Conservation (phyloP, 2,329 filamentous ascomycete species). For the Cytospora mali region DNA sequence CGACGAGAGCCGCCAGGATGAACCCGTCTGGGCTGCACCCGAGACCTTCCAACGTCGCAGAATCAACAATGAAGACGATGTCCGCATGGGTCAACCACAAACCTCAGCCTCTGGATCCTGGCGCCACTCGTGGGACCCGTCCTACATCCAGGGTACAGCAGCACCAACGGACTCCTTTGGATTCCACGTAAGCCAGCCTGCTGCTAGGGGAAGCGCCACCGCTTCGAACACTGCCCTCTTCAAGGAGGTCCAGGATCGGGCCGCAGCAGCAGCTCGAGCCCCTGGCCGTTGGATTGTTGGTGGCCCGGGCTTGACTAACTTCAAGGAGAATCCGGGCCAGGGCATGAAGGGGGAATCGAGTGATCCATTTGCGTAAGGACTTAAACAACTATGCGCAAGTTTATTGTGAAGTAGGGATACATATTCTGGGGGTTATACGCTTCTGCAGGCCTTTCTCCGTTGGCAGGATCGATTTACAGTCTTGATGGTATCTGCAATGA, state of each 20-base stretch:
- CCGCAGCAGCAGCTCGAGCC: background rate
- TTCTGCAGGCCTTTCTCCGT: background rate
- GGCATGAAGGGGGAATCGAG: background rate
- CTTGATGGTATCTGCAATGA: too few species aligned
- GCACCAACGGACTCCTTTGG: background rate
- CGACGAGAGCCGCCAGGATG: background rate
- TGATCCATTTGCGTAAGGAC: slow-evolving; percentile 1
- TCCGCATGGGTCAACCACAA: slow-evolving; percentile 2
- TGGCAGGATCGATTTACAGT: too few species aligned
- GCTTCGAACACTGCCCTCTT: slow-evolving; percentile 11
- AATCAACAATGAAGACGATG: background rate
- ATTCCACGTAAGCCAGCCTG: slow-evolving; percentile 7
- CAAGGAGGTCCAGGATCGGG: slow-evolving; percentile 13
- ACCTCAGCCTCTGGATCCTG: background rate
- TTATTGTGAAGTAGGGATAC: rapidly evolving
- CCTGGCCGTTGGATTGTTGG: slow-evolving; percentile 1
- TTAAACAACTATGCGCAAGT: background rate
- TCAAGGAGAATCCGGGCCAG: background rate
- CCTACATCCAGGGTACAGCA: background rate
- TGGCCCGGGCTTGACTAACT: slow-evolving; percentile 1
- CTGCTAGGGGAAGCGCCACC: background rate
- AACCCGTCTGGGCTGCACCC: background rate
- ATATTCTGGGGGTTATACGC: background rate
- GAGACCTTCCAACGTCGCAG: background rate
- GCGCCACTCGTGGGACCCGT: slow-evolving; percentile 4